Base-by-base conservation (phyloP, 2,329 filamentous ascomycete genomes). In the Cladorrhinum sp. region DNA sequence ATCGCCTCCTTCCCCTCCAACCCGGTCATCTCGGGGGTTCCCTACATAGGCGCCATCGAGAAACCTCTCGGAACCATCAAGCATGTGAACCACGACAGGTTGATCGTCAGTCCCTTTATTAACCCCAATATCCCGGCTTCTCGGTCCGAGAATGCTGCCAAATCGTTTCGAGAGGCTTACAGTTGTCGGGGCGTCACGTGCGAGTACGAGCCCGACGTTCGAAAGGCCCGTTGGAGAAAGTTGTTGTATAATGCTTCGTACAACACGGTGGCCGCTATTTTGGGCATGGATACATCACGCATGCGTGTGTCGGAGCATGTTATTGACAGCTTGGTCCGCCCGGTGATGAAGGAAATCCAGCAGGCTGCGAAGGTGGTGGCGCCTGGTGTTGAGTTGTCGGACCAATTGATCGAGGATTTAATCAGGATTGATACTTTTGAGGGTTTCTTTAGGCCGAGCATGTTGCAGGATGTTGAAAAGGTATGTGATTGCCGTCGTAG, bases 331-430 rank as follows among this genome's bases (percentile, higher is more conserved):
- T 65, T 86, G 24, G 74, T 86, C 3, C 68, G 73, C 28, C 83
- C 82, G 1, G 77, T 78, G 0, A 86, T 86, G 82, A 63, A 70
- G 36, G 81, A 84, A 69, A 79, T 84, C 28, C 71, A 74, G 3
- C 75, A 77, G 1, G 77, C 76, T 50, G 80, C 79, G 8, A 71
- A 68, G 55, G 77, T 75, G 8, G 72, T 69, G 3, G 56, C 52
- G 1, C 42, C 42, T 21, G 80, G 81, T 0, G 71, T 79, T 7
- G 68, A 75, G 20, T 69, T 85, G 24, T 75, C 74, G 0, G 73
- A 73, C 0, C 76, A 74, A 4, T 67, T 82, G 8, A 75, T 79
- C 18, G 76, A 81, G 54, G 66, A 67, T 16, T 77, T 79, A 66
- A 79, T 85, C 46, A 70, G 75, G 20, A 68, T 75, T 24, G 82